A percentile compares a stretch with the other conserved stretches of the same genome.
Evolutionary conservation across 1,139 yeast species (phyloP).

Genomic region (Yarrowia galli): DNA sequence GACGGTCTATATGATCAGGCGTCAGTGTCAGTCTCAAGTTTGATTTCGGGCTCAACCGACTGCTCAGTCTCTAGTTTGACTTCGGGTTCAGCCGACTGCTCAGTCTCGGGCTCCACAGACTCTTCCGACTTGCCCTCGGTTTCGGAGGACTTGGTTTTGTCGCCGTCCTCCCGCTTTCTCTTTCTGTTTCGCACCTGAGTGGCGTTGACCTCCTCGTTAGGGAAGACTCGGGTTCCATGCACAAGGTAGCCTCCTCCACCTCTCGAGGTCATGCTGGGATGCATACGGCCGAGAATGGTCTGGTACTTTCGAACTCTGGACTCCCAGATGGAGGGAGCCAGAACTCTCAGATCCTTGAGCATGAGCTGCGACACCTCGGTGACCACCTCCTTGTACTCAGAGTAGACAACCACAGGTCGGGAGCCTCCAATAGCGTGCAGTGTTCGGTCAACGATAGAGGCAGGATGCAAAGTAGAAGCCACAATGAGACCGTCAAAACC

Average conservation of each 20-base stretch:
- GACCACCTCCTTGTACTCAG: slow-evolving; percentile 79
- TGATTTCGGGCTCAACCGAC: slow-evolving; percentile 4
- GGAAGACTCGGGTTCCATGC: slow-evolving; percentile 81
- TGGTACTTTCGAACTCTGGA: slow-evolving; percentile 87
- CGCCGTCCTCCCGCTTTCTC: slow-evolving; percentile 44
- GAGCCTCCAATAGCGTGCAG: slow-evolving; percentile 82
- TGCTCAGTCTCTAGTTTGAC: slow-evolving; percentile 1
- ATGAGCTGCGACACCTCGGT: slow-evolving; percentile 75
- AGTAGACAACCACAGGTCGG: slow-evolving; percentile 81
- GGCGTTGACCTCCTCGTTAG: slow-evolving; percentile 62
- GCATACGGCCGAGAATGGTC: slow-evolving; percentile 91
- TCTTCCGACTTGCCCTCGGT: slow-evolving; percentile 13
- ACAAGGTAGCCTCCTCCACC: slow-evolving; percentile 92
- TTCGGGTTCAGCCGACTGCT: slow-evolving; percentile 9
- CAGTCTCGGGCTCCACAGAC: slow-evolving; percentile 22
- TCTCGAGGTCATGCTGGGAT: slow-evolving; percentile 92
- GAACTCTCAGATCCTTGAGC: slow-evolving; percentile 67
- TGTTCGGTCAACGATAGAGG: slow-evolving; percentile 67
- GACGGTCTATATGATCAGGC: neutral
- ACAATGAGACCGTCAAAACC: slow-evolving; percentile 80
- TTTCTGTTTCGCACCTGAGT: slow-evolving; percentile 48
- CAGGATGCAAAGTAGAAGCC: slow-evolving; percentile 74
- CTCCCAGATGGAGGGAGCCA: slow-evolving; percentile 86
- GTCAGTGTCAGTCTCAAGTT: neutral
- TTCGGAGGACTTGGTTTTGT: slow-evolving; percentile 6